phyloP scores from a whole-genome alignment of 2,329 filamentous ascomycete species.

The Fusarium proliferatum region DNA sequence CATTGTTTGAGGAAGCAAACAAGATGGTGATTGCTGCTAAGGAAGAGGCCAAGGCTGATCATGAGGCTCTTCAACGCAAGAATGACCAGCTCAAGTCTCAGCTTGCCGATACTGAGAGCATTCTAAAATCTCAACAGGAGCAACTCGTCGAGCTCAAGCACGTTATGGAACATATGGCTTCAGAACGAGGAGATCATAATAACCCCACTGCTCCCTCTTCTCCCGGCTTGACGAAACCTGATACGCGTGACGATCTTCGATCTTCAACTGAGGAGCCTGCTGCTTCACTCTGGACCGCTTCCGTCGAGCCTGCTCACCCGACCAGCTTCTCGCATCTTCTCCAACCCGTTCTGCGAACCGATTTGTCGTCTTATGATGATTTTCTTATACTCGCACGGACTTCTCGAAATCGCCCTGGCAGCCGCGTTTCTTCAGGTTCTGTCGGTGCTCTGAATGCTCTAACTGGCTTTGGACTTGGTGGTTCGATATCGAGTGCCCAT shows the following conservation, averaged over 20 bases:
- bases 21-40: conserved; percentile 94
- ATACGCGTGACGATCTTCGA: conserved; percentile 62
- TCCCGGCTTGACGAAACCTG: conserved; percentile 78
- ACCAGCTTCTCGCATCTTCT: conserved; percentile 85
- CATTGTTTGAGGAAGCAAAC: conserved; percentile 98
- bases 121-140: conserved; percentile 91
- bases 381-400: conserved; percentile 81
- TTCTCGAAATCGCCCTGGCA: conserved; percentile 69
- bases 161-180: conserved; percentile 88
- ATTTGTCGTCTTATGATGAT: conserved; percentile 84
- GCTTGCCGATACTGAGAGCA: conserved; percentile 84
- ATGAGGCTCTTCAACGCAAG: conserved; percentile 82
- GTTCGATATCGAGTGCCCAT: conserved; percentile 58
- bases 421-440: conserved; percentile 78
- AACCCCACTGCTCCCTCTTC: conserved; percentile 84
- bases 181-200: conserved; percentile 77
- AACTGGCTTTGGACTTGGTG: conserved; percentile 56
- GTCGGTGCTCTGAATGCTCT: conserved; percentile 62
- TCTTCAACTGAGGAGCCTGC: conserved; percentile 47
- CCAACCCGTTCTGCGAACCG: conserved; percentile 83
- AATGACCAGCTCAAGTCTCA: conserved; percentile 90
- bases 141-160: conserved; percentile 91
- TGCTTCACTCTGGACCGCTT: conserved; percentile 47
- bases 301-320: conserved; percentile 64
- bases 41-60: conserved; percentile 86